phyloP scores from a whole-genome alignment of 495 filamentous ascomycete species.

The Collariella sp. region DNA sequence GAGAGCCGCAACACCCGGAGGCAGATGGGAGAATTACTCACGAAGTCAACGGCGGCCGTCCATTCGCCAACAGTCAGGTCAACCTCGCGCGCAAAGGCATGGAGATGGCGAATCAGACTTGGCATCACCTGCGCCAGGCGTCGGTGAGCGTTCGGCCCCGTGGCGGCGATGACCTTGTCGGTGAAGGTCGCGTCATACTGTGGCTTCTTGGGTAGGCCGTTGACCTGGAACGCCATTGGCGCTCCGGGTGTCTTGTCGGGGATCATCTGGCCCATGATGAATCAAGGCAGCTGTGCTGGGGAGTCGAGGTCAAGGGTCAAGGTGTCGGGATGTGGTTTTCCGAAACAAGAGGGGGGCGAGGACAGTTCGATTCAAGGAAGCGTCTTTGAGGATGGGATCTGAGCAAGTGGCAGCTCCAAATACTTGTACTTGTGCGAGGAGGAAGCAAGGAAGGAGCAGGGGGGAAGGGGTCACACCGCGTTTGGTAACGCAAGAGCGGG shows the following conservation, averaged over 20 bases:
- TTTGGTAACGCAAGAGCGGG: not conserved
- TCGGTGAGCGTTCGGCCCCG: constrained; percentile 55
- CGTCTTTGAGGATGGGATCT: not conserved
- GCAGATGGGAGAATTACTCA: constrained; percentile 8
- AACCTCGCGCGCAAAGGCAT: constrained; percentile 53
- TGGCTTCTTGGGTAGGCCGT: constrained; percentile 3
- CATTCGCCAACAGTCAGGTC: constrained; percentile 49
- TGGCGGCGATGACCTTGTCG: constrained; percentile 59
- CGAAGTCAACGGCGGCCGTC: constrained; percentile 37
- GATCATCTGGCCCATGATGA: constrained; percentile 22
- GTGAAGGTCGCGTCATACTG: constrained; percentile 54
- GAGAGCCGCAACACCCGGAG: not conserved
- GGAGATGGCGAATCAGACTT: constrained; percentile 47
- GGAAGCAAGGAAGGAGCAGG: not conserved
- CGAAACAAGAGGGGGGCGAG: not conserved
- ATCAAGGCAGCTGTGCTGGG: not conserved
- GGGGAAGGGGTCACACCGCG: constrained; percentile 1
- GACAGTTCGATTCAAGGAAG: not conserved
- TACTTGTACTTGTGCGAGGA: constrained; percentile 1
- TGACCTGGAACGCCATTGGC: constrained; percentile 4
- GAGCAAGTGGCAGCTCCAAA: not conserved
- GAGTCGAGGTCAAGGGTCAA: not conserved
- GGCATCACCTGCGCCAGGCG: constrained; percentile 46
- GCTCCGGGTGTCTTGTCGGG: not conserved
- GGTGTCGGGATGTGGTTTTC: not conserved